These are phyloP conservation scores for Trametes cubensis DNA, from an alignment of 768 basidiomycete species.

Conservation along the genomic window DNA sequence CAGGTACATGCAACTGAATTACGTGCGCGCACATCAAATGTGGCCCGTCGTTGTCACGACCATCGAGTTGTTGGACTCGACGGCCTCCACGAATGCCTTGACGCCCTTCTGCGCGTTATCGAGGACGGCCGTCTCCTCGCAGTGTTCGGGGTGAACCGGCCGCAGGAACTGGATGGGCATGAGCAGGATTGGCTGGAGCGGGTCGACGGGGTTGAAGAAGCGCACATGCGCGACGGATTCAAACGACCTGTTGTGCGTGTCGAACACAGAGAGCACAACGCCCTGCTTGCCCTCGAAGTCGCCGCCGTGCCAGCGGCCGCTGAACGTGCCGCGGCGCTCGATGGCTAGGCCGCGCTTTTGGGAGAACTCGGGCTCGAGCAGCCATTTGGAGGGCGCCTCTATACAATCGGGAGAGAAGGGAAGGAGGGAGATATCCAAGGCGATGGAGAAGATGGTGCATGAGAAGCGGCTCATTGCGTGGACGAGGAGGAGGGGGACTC, in stretches of 20 bases:
- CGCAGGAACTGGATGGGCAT: conserved; percentile 31
- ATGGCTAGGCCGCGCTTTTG: conserved; percentile 29
- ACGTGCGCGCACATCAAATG: conserved; percentile 27
- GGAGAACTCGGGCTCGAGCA: conserved; percentile 25
- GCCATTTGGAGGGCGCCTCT: conserved; percentile 30
- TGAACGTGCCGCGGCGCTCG: conserved; percentile 27
- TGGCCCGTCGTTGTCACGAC: conserved; percentile 21
- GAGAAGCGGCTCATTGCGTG: no score
- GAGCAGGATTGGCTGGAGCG: conserved; percentile 21
- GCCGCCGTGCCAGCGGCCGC: conserved; percentile 30
- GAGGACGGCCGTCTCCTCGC: conserved; percentile 26
- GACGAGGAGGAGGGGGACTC: neutral
- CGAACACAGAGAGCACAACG: conserved; percentile 30
- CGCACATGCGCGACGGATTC: conserved; percentile 29
- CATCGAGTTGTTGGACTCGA: conserved; percentile 16
- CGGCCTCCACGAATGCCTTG: conserved; percentile 23
- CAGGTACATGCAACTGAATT: no score
- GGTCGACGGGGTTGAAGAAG: conserved; percentile 26
- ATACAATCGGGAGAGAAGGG: neutral
- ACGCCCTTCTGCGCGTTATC: conserved; percentile 25
- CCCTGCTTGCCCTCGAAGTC: conserved; percentile 33
- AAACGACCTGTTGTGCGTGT: conserved; percentile 29
- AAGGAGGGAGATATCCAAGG: neutral
- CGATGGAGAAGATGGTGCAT: no score
- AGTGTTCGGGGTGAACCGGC: conserved; percentile 29